Evolutionary conservation across 306 rosid species (phyloP).

Genomic region (Begonia fuchsioides): DNA sequence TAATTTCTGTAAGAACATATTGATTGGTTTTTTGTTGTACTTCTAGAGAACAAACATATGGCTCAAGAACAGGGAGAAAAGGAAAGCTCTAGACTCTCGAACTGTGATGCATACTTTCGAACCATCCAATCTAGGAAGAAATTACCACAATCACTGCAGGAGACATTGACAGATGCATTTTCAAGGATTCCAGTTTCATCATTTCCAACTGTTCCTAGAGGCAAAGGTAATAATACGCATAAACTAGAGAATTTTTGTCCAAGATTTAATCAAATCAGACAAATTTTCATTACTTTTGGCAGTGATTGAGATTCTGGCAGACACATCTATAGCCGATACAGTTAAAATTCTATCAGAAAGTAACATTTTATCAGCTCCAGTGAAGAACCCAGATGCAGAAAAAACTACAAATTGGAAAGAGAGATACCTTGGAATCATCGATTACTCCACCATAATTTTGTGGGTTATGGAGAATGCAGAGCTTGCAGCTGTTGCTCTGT

Average conservation of each 20-base stretch:
- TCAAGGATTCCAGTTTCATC: conserved; percentile 65
- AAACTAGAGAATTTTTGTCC: too few relatives aligned
- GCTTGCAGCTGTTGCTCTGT: conserved; percentile 63
- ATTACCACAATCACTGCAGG: conserved; percentile 49
- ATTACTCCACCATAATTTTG: conserved; percentile 61
- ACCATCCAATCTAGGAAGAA: conserved; percentile 70
- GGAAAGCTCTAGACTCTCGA: conserved; percentile 18
- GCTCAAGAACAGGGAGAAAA: conserved; percentile 24
- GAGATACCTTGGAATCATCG: conserved; percentile 73
- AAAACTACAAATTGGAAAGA: conserved; percentile 50
- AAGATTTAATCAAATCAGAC: too few relatives aligned
- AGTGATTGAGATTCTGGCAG: conserved; percentile 78
- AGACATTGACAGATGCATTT: conserved; percentile 62
- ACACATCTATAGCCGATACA: conserved; percentile 47
- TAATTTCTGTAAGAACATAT: background rate
- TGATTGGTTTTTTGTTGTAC: conserved; percentile 1
- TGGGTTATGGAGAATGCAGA: conserved; percentile 97
- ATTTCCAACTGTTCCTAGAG: conserved; percentile 64
- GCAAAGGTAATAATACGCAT: conserved; percentile 37
- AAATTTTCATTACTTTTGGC: conserved; percentile 2
- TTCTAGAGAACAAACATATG: conserved; percentile 28
- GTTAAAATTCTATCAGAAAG: conserved; percentile 57
- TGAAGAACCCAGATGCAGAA: conserved; percentile 37
- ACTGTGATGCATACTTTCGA: conserved; percentile 55
- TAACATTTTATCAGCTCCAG: conserved; percentile 87